Conservation (phyloP, 352 stramenopile genomes). For the Globisporangium ultimum region DNA sequence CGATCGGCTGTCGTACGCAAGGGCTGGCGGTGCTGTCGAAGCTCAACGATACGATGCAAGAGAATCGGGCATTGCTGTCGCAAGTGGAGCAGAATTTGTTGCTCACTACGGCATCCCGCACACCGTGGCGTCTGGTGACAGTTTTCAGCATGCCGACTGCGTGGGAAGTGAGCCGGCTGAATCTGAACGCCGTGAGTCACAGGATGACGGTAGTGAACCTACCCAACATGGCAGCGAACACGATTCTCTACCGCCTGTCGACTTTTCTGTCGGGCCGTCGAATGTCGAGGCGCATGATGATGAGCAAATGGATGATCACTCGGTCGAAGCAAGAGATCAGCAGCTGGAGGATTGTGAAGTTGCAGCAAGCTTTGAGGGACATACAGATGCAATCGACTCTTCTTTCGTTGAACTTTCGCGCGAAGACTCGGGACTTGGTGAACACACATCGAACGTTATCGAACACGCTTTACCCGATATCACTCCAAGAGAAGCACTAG, state of each 20-base stretch:
- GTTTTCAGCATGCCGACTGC: not conserved
- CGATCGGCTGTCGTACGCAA: not conserved
- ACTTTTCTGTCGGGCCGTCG: not conserved
- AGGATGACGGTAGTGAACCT: not conserved
- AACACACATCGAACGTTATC: not conserved
- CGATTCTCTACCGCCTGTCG: not conserved
- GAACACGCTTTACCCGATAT: not conserved
- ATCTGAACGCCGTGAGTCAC: slow-evolving; percentile 2
- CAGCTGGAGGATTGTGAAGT: slow-evolving; percentile 1
- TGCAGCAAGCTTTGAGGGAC: not conserved
- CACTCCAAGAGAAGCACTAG: not conserved
- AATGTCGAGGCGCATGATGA: not conserved
- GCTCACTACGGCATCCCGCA: not conserved
- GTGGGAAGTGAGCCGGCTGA: slow-evolving; percentile 4
- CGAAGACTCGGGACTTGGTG: not conserved
- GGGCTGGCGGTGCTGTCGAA: not conserved
- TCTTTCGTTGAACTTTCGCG: not conserved
- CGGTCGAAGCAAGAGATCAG: slow-evolving; percentile 1
- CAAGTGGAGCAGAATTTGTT: not conserved
- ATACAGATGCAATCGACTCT: not conserved
- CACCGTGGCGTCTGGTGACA: not conserved
- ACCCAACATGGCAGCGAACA: not conserved
- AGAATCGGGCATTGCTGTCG: not conserved
- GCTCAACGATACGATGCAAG: not conserved
- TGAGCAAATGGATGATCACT: not conserved